These are phyloP conservation scores for Globisporangium splendens DNA, from an alignment of 352 stramenopile genomes.

Conservation along the genomic window DNA sequence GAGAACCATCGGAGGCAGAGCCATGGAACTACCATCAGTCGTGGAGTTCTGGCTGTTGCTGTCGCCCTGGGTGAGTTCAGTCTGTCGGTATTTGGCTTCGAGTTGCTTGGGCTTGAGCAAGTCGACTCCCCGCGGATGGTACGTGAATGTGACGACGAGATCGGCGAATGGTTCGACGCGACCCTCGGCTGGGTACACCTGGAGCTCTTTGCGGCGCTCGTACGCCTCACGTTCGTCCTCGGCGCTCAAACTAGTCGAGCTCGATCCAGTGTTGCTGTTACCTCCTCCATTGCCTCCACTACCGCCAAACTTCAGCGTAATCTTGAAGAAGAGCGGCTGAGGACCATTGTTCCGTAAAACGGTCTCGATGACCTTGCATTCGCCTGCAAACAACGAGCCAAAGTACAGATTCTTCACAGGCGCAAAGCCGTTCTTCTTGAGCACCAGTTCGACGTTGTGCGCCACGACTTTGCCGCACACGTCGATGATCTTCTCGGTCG, in stretches of 20 bases:
- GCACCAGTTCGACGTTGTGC: conserved; percentile 83
- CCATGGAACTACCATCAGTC: not conserved
- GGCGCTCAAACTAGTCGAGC: not conserved
- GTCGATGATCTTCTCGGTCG: conserved; percentile 71
- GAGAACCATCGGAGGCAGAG: conserved; percentile 28
- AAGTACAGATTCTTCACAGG: conserved; percentile 58
- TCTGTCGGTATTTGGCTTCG: conserved; percentile 17
- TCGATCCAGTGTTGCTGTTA: conserved; percentile 5
- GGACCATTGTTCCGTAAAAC: conserved; percentile 78
- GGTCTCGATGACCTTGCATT: conserved; percentile 53
- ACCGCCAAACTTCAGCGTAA: conserved; percentile 43
- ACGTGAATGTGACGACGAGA: conserved; percentile 40
- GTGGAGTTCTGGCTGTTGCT: conserved; percentile 10
- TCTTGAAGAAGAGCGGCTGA: conserved; percentile 58
- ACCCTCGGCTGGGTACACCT: conserved; percentile 49
- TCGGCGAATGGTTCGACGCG: conserved; percentile 65
- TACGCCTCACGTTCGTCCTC: conserved; percentile 70
- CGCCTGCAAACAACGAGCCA: conserved; percentile 66
- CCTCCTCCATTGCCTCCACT: conserved; percentile 3
- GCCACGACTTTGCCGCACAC: conserved; percentile 75
- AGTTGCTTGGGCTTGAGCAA: conserved; percentile 22
- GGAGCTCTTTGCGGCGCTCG: conserved; percentile 66
- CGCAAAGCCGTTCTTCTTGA: conserved; percentile 34
- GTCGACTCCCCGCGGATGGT: conserved; percentile 41
- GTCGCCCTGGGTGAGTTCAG: conserved; percentile 7